A percentile compares a stretch with the other conserved stretches of the same genome.
Conservation (phyloP, 805 yeast genomes). For the Phaffomyces thermotolerans region DNA sequence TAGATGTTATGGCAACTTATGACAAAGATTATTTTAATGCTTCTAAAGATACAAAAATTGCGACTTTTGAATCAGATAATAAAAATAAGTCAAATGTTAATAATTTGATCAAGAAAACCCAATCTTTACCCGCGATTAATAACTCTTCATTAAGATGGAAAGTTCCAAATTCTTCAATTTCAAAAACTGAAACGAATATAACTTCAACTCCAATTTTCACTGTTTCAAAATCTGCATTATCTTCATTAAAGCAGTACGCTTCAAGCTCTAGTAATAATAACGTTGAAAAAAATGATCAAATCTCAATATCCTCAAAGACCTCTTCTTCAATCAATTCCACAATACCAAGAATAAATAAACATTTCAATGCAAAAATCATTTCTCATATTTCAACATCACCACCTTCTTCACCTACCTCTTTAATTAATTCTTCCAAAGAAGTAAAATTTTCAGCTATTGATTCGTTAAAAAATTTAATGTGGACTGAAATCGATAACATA, state of each 20-base stretch:
- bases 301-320: background rate
- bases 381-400: constrained; percentile 1
- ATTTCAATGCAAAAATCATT: too few relatives aligned
- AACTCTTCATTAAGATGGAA: constrained; percentile 18
- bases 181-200: constrained; percentile 16
- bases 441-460: constrained; percentile 16
- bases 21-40: constrained; percentile 49
- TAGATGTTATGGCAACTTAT: constrained; percentile 59
- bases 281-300: background rate
- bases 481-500: constrained; percentile 72
- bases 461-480: constrained; percentile 23
- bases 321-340: too few relatives aligned
- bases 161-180: constrained; percentile 17
- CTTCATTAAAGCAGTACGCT: constrained; percentile 13
- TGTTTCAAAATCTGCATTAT: constrained; percentile 14
- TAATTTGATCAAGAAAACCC: background rate
- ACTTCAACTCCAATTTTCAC: constrained; percentile 16
- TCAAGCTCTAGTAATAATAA: constrained; percentile 1
- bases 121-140: constrained; percentile 1
- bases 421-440: constrained; percentile 1
- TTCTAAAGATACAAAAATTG: background rate
- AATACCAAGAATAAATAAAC: too few relatives aligned
- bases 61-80: too few relatives aligned
- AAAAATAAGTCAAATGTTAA: too few relatives aligned
- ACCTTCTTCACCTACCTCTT: constrained; percentile 5